Evolutionary conservation across 2,329 filamentous ascomycete genomes (phyloP).

Genomic region (Chlorencoelia australis): DNA sequence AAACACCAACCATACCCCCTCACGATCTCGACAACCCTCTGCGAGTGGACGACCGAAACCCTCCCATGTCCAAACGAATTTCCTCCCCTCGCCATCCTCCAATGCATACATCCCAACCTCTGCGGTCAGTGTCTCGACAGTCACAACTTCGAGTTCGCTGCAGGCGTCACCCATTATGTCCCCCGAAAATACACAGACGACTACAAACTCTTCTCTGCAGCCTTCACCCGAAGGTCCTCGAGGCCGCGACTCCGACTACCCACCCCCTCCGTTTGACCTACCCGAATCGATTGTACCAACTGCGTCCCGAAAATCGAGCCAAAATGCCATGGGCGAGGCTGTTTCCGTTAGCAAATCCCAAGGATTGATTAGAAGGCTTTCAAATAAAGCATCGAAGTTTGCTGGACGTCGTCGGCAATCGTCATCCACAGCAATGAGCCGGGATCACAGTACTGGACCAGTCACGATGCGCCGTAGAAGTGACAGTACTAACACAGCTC

Average conservation of each 20-base stretch:
- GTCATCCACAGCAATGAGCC: constrained; percentile 63
- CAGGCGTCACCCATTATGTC: constrained; percentile 49
- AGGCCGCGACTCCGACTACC: constrained; percentile 42
- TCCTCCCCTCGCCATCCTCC: constrained; percentile 18
- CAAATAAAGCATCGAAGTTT: constrained; percentile 66
- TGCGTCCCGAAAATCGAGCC: constrained; percentile 47
- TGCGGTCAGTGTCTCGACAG: constrained; percentile 45
- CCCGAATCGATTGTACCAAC: constrained; percentile 55
- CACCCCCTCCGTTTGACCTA: constrained; percentile 50
- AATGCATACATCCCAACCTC: constrained; percentile 37
- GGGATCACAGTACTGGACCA: constrained; percentile 82
- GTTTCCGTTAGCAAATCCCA: constrained; percentile 47
- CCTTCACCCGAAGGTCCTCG: constrained; percentile 55
- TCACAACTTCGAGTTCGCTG: constrained; percentile 41
- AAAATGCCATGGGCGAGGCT: constrained; percentile 54
- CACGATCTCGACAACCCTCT: constrained; percentile 11
- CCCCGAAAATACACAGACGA: constrained; percentile 39
- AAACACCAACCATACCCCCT: constrained; percentile 12
- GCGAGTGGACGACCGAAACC: constrained; percentile 14
- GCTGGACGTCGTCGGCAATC: constrained; percentile 62
- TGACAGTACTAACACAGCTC: constrained; percentile 71
- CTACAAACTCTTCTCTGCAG: constrained; percentile 53
- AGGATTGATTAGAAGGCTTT: constrained; percentile 72
- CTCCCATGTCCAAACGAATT: constrained; percentile 25
- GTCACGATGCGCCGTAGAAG: constrained; percentile 71